A percentile compares a stretch with the other conserved stretches of the same genome.
These are phyloP conservation scores for Phycomyces nitens DNA, from an alignment of 192 early-diverging fungal species.

Conservation along the genomic window DNA sequence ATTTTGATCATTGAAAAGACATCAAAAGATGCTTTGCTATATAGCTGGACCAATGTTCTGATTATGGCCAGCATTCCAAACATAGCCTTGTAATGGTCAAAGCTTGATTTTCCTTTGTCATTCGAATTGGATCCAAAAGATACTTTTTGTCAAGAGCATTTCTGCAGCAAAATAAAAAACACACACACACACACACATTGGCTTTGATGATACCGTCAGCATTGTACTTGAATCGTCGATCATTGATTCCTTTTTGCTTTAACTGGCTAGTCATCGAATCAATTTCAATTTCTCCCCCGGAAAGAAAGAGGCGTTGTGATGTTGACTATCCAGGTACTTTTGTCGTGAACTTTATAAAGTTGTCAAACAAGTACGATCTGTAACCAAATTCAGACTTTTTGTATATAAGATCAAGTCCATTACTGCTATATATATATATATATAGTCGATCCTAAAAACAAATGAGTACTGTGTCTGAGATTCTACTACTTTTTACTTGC, in stretches of 20 bases:
- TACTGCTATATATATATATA: too few species aligned
- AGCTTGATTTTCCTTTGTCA: background rate
- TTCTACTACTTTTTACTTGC: background rate
- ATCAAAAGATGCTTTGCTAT: background rate
- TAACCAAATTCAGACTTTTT: too few species aligned
- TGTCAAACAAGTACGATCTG: too few species aligned
- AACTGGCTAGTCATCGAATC: background rate
- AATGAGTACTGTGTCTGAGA: background rate
- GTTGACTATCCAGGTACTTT: too few species aligned
- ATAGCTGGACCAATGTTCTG: background rate
- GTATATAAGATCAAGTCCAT: too few species aligned
- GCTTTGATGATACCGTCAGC: background rate
- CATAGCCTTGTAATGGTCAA: conserved; percentile 2
- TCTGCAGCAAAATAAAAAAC: background rate
- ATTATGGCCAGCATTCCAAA: background rate
- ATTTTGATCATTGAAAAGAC: conserved; percentile 1
- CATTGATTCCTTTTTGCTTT: conserved; percentile 8
- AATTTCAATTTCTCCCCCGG: conserved; percentile 7
- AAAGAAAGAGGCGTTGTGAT: background rate
- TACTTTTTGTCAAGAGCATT: conserved; percentile 2
- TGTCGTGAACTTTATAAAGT: too few species aligned
- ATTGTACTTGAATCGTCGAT: background rate
- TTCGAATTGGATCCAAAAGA: background rate
- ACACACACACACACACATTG: too few species aligned
- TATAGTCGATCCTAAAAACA: too few species aligned